A percentile compares a stretch with the other conserved stretches of the same genome.
phyloP scores from a whole-genome alignment of 1,139 yeast species.

The Debaryomycetaceae sp. region DNA sequence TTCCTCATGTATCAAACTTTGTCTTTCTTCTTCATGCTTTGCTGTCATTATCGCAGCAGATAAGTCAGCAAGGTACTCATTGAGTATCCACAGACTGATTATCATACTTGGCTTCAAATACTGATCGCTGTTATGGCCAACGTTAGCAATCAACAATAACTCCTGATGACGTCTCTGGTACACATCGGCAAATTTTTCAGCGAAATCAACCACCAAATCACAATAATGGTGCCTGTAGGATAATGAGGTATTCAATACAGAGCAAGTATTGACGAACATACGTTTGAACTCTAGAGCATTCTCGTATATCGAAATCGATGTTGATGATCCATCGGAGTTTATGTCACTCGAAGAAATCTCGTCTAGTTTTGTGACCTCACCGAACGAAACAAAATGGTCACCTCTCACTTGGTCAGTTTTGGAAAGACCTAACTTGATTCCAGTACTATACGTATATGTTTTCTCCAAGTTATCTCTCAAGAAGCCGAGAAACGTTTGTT shows the following conservation, averaged over 20 bases:
- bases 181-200: conserved; percentile 28
- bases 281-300: conserved; percentile 54
- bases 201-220: conserved; percentile 36
- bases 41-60: neutral
- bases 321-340: conserved; percentile 5
- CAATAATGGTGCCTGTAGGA: conserved; percentile 53
- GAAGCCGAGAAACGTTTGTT: conserved; percentile 58
- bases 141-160: conserved; percentile 12
- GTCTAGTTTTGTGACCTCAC: neutral
- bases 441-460: conserved; percentile 15
- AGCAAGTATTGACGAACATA: conserved; percentile 50
- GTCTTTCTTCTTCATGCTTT: neutral
- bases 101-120: neutral
- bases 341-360: neutral
- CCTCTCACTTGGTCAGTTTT: neutral
- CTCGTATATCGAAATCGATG: conserved; percentile 28
- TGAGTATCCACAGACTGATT: neutral
- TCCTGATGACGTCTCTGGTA: conserved; percentile 31
- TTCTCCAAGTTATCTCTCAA: conserved; percentile 53
- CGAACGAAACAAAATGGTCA: neutral
- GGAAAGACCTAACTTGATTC: neutral
- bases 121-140: neutral
- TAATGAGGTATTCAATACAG: conserved; percentile 59
- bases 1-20: neutral
- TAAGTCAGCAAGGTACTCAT: neutral